A percentile compares a stretch with the other conserved stretches of the same genome.
Conservation (phyloP, 306 rosid genomes). For the Glycine latifolia region DNA sequence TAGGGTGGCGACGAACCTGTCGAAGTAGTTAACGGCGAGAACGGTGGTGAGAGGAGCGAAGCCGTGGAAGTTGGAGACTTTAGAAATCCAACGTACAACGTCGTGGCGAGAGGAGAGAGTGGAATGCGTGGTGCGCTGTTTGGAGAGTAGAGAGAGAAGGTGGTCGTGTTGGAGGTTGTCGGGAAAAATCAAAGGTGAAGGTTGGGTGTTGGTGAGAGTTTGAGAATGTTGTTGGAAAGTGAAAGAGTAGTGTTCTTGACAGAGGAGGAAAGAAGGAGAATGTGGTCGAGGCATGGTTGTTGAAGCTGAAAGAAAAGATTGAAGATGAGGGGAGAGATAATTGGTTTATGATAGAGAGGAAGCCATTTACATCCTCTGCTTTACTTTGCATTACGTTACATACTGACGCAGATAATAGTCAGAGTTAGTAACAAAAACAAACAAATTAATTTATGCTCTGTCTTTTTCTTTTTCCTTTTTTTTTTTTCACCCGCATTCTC, state of each 20-base stretch:
- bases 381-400: no score
- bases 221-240: background rate
- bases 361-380: background rate
- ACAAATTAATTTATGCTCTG: background rate
- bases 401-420: background rate
- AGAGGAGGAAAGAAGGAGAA: no score
- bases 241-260: background rate
- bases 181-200: no score
- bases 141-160: slow-evolving; percentile 63
- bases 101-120: slow-evolving; percentile 54
- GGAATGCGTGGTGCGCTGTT: slow-evolving; percentile 57
- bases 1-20: slow-evolving; percentile 63
- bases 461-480: background rate
- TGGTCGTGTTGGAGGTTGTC: slow-evolving; percentile 42
- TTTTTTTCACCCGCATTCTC: background rate
- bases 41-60: slow-evolving; percentile 73
- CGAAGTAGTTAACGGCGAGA: slow-evolving; percentile 83
- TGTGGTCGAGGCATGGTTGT: background rate
- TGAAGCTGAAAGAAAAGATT: background rate
- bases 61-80: slow-evolving; percentile 56
- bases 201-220: no score
- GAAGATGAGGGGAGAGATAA: background rate
- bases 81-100: slow-evolving; percentile 68
- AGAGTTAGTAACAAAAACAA: background rate
- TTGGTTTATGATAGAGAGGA: background rate